Evolutionary conservation across 2,329 filamentous ascomycete genomes (phyloP), one percentile per base, ranked within the genome.

Genomic region (Botrytis byssoidea): DNA sequence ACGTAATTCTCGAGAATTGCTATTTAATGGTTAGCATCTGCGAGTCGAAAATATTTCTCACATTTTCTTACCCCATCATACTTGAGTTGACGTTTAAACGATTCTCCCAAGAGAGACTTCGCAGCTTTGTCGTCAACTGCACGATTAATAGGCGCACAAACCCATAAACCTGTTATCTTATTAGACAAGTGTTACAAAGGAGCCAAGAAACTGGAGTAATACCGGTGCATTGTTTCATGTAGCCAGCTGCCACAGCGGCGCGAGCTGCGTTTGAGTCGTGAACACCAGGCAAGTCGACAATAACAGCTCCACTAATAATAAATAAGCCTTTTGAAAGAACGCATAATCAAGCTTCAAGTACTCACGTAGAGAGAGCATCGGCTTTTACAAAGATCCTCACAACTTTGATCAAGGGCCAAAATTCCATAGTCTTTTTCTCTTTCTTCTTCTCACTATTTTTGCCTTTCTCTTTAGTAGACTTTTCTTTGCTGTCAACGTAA

Each of bases 71-170:
- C 84, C 2, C 87, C 86, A 74, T 91, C 89, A 77, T 87, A 87
- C 73, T 89, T 87, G 4, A 91, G 81, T 76, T 91, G 89, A 0
- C 86, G 83, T 77, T 86, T 88, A 81, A 90, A 90, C 0, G 84
- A 84, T 29, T 88, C 83, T 0, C 88, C 88, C 12, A 91, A 81
- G 1, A 91, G 81, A 0, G 83, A 84, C 73, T 88, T 87, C 0
- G 88, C 88, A 3, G 86, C 84, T 77, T 89, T 88, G 76, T 90
- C 87, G 74, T 90, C 87, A 1, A 91, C 87, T 1, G 87, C 87
- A 20, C 89, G 83, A 55, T 83, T 87, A 73, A 91, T 91, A 0
- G 88, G 88, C 1, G 88, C 87, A n/a, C 90, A 86, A 69, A 91
- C 87, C 88, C 88, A 91, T 0, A 91, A 79, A 4, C 70, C 86